Percentiles rank a stretch among this genome's conserved stretches.
Conservation (phyloP, 805 yeast species). For the Candida sphagnicola region DNA sequence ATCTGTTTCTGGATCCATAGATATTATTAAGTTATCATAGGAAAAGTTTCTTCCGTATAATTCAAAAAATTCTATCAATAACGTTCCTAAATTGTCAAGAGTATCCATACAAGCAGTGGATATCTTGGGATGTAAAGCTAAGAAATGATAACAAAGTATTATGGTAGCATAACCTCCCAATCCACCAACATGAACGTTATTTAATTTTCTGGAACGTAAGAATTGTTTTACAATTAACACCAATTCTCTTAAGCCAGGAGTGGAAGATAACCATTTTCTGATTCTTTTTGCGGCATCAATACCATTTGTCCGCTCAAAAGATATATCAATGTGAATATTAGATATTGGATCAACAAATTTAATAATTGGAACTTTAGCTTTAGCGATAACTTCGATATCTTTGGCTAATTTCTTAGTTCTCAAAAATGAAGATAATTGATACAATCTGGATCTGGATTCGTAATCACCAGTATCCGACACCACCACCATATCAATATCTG, state of each 20-base stretch:
- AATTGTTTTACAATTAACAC: conserved; percentile 84
- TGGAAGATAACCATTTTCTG: conserved; percentile 63
- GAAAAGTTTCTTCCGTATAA: conserved; percentile 87
- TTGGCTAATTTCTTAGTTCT: conserved; percentile 59
- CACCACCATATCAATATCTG: conserved; percentile 93
- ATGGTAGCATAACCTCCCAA: conserved; percentile 93
- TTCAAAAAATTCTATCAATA: conserved; percentile 88
- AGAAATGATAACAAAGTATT: conserved; percentile 75
- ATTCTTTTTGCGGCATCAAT: conserved; percentile 77
- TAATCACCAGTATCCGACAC: conserved; percentile 56
- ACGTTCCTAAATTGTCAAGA: conserved; percentile 74
- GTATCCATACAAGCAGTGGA: conserved; percentile 64
- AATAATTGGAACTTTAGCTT: conserved; percentile 91
- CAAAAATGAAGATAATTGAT: conserved; percentile 67
- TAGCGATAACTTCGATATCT: conserved; percentile 79
- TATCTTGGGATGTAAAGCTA: conserved; percentile 75
- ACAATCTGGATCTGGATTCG: conserved; percentile 63
- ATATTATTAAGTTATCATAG: conserved; percentile 72
- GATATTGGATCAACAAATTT: conserved; percentile 77
- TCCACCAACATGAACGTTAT: conserved; percentile 90
- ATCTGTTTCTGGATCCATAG: conserved; percentile 52
- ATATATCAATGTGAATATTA: conserved; percentile 77
- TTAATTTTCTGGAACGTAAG: conserved; percentile 68
- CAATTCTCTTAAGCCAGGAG: conserved; percentile 79
- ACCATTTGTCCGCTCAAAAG: conserved; percentile 84